Percentiles rank a stretch among this genome's conserved stretches.
Conservation (phyloP, 257 asterid species). For the Pogostemon cablin region DNA sequence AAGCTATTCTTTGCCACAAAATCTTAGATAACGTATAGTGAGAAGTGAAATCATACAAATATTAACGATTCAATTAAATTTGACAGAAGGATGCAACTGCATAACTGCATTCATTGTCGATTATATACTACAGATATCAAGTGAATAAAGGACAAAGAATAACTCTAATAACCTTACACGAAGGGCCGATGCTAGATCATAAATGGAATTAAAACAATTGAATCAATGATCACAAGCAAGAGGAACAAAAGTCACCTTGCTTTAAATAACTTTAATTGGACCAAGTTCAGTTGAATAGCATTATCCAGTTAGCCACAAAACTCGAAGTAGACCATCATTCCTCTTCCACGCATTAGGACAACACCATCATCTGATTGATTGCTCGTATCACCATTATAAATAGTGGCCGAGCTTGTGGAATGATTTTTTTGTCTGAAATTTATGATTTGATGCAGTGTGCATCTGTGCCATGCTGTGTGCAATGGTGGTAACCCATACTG, state of each 20-base stretch:
- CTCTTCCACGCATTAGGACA: conserved; percentile 13
- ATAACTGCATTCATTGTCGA: no score
- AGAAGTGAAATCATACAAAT: no score
- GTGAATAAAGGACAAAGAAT: no score
- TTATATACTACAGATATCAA: no score
- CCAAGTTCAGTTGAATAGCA: conserved; percentile 7
- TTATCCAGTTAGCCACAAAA: conserved; percentile 21
- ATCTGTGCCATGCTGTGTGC: conserved; percentile 82
- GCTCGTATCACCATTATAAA: conserved; percentile 7
- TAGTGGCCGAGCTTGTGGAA: conserved; percentile 19
- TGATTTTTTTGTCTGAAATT: conserved; percentile 34
- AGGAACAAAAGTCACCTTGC: not conserved
- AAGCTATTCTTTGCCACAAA: no score
- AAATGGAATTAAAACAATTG: no score
- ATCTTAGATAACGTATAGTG: no score
- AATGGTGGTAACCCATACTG: conserved; percentile 68
- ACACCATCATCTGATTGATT: not conserved
- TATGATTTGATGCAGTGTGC: conserved; percentile 90
- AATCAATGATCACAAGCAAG: conserved; percentile 29
- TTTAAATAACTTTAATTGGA: not conserved
- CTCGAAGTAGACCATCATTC: conserved; percentile 1
- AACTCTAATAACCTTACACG: no score
- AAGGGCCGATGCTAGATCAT: no score
- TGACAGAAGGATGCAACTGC: no score
- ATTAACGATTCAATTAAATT: no score